Percentiles rank a stretch among this genome's conserved stretches.
Conservation (phyloP, 202 grass and related monocot species). For the Panicum hallii region DNA sequence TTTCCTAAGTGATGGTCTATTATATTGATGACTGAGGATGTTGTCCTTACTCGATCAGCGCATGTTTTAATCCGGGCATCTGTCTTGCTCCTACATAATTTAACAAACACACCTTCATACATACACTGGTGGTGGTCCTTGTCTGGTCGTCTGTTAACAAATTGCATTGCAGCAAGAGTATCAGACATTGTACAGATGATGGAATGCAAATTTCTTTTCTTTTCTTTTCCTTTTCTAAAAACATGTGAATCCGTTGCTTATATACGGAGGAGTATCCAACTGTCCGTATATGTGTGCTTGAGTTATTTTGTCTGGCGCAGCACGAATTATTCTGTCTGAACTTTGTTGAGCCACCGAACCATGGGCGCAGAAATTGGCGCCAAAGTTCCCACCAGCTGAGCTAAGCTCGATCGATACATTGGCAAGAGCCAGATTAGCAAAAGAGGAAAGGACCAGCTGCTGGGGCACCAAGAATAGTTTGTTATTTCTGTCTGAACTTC, state of each 20-base stretch:
- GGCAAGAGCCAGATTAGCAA: background rate
- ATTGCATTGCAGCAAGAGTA: background rate
- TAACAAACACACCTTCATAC: background rate
- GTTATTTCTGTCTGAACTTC: constrained; percentile 11
- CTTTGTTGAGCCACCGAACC: background rate
- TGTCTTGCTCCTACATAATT: background rate
- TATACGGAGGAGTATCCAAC: too few relatives aligned
- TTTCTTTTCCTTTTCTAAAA: too few relatives aligned
- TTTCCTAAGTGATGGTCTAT: background rate
- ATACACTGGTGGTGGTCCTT: background rate
- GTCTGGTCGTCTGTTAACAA: background rate
- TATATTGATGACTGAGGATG: background rate
- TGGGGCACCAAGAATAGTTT: background rate
- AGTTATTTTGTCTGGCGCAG: background rate
- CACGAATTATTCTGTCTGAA: background rate
- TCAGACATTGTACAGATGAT: too few relatives aligned
- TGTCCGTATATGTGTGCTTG: too few relatives aligned
- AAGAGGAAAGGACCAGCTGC: background rate
- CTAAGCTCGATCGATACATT: background rate
- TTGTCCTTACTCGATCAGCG: background rate
- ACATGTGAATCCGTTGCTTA: too few relatives aligned
- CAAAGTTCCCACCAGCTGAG: background rate
- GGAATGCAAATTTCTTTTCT: too few relatives aligned
- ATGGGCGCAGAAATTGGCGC: background rate
- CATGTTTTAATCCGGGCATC: background rate